A percentile compares a stretch with the other conserved stretches of the same genome.
Evolutionary conservation across 345 rosid species (phyloP).

Genomic region (Abelmoschus esculentus): DNA sequence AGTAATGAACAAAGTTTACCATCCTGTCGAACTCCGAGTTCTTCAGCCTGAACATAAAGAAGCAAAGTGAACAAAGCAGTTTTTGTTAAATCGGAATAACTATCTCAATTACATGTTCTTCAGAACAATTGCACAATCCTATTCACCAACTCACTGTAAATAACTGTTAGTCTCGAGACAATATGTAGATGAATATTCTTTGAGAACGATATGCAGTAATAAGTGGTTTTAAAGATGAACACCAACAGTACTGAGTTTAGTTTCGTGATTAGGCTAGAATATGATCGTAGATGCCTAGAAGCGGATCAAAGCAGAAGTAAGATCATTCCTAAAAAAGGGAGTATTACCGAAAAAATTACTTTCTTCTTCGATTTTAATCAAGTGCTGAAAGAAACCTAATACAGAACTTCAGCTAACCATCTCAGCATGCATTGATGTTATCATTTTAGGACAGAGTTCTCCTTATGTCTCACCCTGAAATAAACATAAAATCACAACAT

Average conservation of each 20-base stretch:
- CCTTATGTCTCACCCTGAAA: neutral
- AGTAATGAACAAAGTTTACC: slow-evolving; percentile 22
- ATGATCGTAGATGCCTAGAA: neutral
- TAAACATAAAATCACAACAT: neutral
- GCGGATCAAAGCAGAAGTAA: neutral
- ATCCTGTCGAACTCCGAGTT: slow-evolving; percentile 30
- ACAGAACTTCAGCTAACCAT: neutral
- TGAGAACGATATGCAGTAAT: no score
- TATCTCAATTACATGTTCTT: neutral
- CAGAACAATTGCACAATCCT: slow-evolving; percentile 2
- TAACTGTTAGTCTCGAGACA: no score
- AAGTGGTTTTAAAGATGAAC: no score
- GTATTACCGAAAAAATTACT: neutral
- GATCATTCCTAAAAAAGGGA: neutral
- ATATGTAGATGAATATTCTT: no score
- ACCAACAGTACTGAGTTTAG: no score
- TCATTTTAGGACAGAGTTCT: neutral
- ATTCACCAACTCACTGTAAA: neutral
- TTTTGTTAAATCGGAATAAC: slow-evolving; percentile 12
- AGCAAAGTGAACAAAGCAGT: slow-evolving; percentile 25
- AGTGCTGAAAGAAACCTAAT: neutral
- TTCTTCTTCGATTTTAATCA: neutral
- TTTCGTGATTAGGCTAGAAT: neutral
- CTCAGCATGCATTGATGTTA: neutral
- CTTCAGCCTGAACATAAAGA: slow-evolving; percentile 34